A percentile compares a stretch with the other conserved stretches of the same genome.
phyloP scores from a whole-genome alignment of 2,329 filamentous ascomycete genomes.

The Lachnellula willkommii region DNA sequence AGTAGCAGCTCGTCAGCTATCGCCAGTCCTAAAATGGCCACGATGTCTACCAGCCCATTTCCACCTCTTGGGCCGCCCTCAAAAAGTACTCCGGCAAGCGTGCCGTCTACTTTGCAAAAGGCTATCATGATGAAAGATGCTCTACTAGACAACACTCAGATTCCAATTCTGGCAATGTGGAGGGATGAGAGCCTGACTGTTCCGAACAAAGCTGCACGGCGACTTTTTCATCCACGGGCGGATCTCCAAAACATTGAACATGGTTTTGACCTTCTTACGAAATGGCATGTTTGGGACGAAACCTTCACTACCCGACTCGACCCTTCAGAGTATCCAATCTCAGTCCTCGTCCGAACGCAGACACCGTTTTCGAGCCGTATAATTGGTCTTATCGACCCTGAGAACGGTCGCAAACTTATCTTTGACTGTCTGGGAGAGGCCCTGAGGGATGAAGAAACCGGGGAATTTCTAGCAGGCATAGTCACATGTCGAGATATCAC shows the following conservation, averaged over 20 bases:
- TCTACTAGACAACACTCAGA: slow-evolving; percentile 66
- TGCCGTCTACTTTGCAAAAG: slow-evolving; percentile 66
- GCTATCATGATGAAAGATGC: slow-evolving; percentile 72
- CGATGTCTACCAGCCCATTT: slow-evolving; percentile 54
- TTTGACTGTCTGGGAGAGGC: slow-evolving; percentile 65
- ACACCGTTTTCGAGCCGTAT: slow-evolving; percentile 53
- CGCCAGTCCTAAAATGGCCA: slow-evolving; percentile 47
- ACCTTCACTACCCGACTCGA: slow-evolving; percentile 58
- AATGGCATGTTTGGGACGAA: slow-evolving; percentile 59
- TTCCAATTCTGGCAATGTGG: slow-evolving; percentile 76
- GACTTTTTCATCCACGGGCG: slow-evolving; percentile 42
- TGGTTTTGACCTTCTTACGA: slow-evolving; percentile 51
- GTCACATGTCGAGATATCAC: slow-evolving; percentile 70
- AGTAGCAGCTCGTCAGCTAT: slow-evolving; percentile 34
- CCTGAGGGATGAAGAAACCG: slow-evolving; percentile 59
- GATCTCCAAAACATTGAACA: slow-evolving; percentile 37
- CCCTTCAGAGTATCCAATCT: slow-evolving; percentile 60
- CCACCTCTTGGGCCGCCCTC: slow-evolving; percentile 63
- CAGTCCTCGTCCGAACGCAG: slow-evolving; percentile 56
- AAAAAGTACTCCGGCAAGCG: slow-evolving; percentile 46
- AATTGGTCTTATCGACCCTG: slow-evolving; percentile 57
- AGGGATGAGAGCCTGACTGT: slow-evolving; percentile 70
- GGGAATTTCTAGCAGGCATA: slow-evolving; percentile 68
- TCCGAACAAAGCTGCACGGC: slow-evolving; percentile 55
- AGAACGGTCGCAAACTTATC: slow-evolving; percentile 47